A percentile compares a stretch with the other conserved stretches of the same genome.
Evolutionary conservation across 2,329 filamentous ascomycete species (phyloP).

Genomic region (Mariannaea sp.): DNA sequence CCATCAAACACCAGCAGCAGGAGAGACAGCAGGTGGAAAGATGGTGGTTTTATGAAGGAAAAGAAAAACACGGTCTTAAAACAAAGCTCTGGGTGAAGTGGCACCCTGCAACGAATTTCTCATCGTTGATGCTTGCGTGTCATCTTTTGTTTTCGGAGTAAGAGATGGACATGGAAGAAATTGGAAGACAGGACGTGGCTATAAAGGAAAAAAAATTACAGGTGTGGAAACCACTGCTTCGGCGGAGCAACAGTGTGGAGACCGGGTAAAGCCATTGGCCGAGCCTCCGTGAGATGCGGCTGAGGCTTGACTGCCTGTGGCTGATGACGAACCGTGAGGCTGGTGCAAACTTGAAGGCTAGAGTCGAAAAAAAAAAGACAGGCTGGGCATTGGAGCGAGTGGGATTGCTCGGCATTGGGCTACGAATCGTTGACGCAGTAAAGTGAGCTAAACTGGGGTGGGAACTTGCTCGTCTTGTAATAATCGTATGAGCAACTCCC

Average conservation of each 20-base stretch:
- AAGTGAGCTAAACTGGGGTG: conserved; percentile 3
- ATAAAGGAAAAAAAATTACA: conserved; percentile 32
- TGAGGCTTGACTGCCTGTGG: conserved; percentile 1
- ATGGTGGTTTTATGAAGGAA: conserved; percentile 25
- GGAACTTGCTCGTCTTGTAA: conserved; percentile 12
- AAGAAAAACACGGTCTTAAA: conserved; percentile 10
- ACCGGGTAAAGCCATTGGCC: conserved; percentile 22
- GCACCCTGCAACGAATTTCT: conserved; percentile 38
- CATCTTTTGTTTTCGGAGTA: conserved; percentile 37
- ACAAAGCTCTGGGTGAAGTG: conserved; percentile 28
- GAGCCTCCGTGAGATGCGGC: conserved; percentile 6
- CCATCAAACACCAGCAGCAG: too few relatives aligned
- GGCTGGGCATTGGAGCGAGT: neutral
- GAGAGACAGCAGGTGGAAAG: neutral
- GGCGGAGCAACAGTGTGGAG: conserved; percentile 29
- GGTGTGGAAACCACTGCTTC: conserved; percentile 31
- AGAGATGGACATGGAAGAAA: conserved; percentile 29
- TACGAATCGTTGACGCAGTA: neutral
- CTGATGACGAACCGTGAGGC: conserved; percentile 1
- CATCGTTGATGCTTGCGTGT: conserved; percentile 44
- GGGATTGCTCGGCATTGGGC: conserved; percentile 24
- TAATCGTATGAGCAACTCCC: conserved; percentile 20
- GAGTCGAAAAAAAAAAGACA: too few relatives aligned
- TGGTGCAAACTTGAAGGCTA: conserved; percentile 11
- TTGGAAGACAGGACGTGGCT: conserved; percentile 25